These are phyloP conservation scores for Colletotrichum spaethianum DNA, from an alignment of 2,329 filamentous ascomycete genomes.

Conservation along the genomic window DNA sequence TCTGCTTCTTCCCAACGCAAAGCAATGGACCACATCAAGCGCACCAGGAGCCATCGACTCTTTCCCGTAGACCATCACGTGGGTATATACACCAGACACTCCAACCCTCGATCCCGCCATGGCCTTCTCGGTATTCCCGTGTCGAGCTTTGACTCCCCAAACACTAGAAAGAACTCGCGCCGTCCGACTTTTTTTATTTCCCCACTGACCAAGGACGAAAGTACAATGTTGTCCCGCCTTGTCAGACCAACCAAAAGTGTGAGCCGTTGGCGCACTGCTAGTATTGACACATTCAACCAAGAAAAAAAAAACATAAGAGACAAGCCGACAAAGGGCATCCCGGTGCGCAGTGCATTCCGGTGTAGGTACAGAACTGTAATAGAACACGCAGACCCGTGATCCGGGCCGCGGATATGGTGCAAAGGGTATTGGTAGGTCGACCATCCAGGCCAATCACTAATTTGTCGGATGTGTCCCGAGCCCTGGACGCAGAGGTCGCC, in stretches of 20 bases:
- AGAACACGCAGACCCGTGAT: conserved; percentile 31
- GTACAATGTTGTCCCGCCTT: conserved; percentile 29
- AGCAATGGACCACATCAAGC: conserved; percentile 6
- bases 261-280: conserved; percentile 18
- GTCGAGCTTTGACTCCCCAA: conserved; percentile 23
- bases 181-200: conserved; percentile 32
- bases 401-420: conserved; percentile 4
- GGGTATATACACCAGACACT: conserved; percentile 36
- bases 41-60: conserved; percentile 3
- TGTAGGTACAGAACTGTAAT: conserved; percentile 35
- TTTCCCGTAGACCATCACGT: conserved; percentile 27
- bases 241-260: conserved; percentile 19
- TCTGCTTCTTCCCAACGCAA: conserved; percentile 21
- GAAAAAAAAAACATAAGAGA: conserved; percentile 17
- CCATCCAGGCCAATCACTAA: not conserved
- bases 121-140: conserved; percentile 9
- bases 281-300: conserved; percentile 12
- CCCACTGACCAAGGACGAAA: conserved; percentile 33
- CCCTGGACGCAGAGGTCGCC: not conserved
- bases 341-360: not conserved
- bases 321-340: not conserved
- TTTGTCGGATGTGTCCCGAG: not conserved
- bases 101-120: conserved; percentile 9
- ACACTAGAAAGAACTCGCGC: conserved; percentile 15
- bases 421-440: not conserved